Evolutionary conservation across 345 rosid species (phyloP).

Genomic region (Gossypium sturtianum): DNA sequence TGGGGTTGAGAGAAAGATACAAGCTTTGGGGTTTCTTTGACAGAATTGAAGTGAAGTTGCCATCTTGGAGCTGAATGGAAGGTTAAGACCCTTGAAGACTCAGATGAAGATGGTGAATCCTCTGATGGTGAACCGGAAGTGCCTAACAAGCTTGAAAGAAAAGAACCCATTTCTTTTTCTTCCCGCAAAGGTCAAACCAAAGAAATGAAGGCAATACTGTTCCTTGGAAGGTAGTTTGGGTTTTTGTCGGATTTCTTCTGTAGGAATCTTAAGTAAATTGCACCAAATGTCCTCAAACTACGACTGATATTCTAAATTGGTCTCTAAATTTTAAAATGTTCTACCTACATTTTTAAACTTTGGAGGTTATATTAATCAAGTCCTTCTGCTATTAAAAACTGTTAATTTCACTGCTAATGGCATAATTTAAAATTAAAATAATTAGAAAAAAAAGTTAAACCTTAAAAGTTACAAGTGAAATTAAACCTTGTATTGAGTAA

Average conservation of each 20-base stretch:
- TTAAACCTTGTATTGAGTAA: too few relatives aligned
- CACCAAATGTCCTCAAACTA: too few relatives aligned
- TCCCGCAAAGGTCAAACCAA: not conserved
- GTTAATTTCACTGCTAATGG: too few relatives aligned
- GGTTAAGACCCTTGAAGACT: slow-evolving; percentile 27
- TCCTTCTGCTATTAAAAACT: too few relatives aligned
- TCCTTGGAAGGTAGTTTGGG: not conserved
- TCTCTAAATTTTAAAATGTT: too few relatives aligned
- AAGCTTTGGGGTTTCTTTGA: slow-evolving; percentile 52
- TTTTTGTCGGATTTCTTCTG: not conserved
- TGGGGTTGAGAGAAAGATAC: slow-evolving; percentile 24
- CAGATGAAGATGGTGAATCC: slow-evolving; percentile 22
- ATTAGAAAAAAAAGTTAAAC: too few relatives aligned
- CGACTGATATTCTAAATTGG: too few relatives aligned
- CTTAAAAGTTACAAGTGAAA: too few relatives aligned
- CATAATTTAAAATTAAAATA: too few relatives aligned
- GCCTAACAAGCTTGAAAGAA: slow-evolving; percentile 25
- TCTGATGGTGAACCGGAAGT: not conserved
- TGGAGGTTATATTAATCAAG: too few relatives aligned
- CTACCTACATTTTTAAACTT: too few relatives aligned
- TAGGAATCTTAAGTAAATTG: too few relatives aligned
- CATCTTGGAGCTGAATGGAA: slow-evolving; percentile 66
- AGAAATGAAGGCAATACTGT: not conserved
- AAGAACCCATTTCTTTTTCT: slow-evolving; percentile 36
- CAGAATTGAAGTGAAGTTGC: slow-evolving; percentile 70